Conservation (phyloP, 2,329 filamentous ascomycete genomes). For the Talaromyces amestolkiae region DNA sequence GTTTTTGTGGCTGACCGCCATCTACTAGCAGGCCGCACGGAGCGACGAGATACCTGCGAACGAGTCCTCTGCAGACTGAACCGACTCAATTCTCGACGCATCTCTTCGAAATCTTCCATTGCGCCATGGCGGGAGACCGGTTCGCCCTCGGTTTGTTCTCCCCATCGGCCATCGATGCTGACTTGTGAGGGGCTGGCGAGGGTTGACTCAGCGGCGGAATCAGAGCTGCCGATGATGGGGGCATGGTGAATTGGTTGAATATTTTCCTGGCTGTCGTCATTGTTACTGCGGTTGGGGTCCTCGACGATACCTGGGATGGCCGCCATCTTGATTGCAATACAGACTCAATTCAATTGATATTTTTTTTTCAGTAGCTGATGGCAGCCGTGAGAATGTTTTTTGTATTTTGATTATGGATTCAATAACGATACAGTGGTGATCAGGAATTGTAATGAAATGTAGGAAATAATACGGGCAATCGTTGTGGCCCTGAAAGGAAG, state of each 20-base stretch:
- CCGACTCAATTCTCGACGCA: conserved; percentile 55
- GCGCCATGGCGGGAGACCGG: conserved; percentile 53
- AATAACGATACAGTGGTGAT: background rate
- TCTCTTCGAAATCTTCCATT: conserved; percentile 59
- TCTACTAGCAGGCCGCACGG: conserved; percentile 21
- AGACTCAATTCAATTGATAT: background rate
- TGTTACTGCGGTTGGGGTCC: background rate
- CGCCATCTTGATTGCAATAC: conserved; percentile 2
- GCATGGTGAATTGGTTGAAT: conserved; percentile 3
- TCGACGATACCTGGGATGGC: conserved; percentile 7
- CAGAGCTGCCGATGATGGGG: conserved; percentile 1
- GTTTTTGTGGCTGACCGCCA: conserved; percentile 29
- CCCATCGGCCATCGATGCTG: conserved; percentile 56
- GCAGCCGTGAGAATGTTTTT: background rate
- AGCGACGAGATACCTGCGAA: conserved; percentile 27
- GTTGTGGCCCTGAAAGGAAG: background rate
- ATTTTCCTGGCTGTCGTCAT: background rate
- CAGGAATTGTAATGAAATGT: background rate
- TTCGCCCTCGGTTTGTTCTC: conserved; percentile 54
- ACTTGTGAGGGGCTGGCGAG: conserved; percentile 21
- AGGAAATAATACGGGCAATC: background rate
- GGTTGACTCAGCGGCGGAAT: conserved; percentile 20
- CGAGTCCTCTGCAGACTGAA: conserved; percentile 47
- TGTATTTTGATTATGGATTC: background rate
- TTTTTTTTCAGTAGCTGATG: background rate